Evolutionary conservation across 139 green algal genomes (phyloP).

Genomic region (Chlorella sorokiniana): DNA sequence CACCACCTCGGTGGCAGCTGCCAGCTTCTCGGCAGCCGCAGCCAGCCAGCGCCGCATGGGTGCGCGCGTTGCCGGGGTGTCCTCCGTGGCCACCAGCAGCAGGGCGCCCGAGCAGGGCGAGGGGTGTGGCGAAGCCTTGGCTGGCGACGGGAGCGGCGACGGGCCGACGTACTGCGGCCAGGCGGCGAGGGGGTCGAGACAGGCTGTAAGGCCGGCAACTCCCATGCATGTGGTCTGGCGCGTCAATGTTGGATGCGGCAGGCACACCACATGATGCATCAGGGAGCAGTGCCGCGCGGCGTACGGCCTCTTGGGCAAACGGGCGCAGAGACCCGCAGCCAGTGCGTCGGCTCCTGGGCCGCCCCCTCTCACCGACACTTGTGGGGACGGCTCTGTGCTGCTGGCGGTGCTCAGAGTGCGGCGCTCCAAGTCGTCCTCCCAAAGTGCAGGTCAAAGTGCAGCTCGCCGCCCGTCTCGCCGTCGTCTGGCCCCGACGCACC

Average conservation of each 20-base stretch:
- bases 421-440: neutral
- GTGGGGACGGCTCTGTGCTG: conserved; percentile 22
- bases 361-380: conserved; percentile 9
- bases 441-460: conserved; percentile 39
- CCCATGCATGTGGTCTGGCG: too few relatives aligned
- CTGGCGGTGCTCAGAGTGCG: conserved; percentile 6
- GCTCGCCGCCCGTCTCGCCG: conserved; percentile 7
- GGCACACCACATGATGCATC: too few relatives aligned
- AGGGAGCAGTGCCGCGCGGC: too few relatives aligned
- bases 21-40: neutral
- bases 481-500: neutral
- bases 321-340: too few relatives aligned
- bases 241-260: too few relatives aligned
- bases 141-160: conserved; percentile 41
- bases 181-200: neutral
- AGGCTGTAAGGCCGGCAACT: too few relatives aligned
- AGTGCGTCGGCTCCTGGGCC: too few relatives aligned
- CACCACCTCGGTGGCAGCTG: conserved; percentile 1
- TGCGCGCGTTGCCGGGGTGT: neutral
- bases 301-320: too few relatives aligned
- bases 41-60: neutral
- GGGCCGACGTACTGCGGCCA: conserved; percentile 38
- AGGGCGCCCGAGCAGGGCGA: conserved; percentile 5
- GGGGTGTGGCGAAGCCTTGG: neutral
- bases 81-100: conserved; percentile 37